A percentile compares a stretch with the other conserved stretches of the same genome.
Evolutionary conservation across 371 early-diverging fungal genomes (phyloP).

Genomic region (Circinella minor): DNA sequence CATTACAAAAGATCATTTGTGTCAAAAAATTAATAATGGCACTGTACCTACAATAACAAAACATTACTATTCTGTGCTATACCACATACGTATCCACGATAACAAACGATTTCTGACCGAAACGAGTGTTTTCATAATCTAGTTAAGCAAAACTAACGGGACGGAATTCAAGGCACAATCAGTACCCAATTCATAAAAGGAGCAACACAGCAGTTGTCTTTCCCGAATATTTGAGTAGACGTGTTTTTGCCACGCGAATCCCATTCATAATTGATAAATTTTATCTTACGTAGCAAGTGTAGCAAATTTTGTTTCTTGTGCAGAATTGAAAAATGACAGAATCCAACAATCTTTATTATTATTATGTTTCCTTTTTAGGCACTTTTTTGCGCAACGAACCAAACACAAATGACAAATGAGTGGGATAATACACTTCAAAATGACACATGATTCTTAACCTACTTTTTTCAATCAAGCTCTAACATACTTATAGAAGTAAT

Average conservation of each 20-base stretch:
- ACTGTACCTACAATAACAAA: no score
- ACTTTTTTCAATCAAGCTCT: conserved; percentile 24
- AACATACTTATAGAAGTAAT: conserved; percentile 23
- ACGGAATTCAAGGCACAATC: conserved; percentile 18
- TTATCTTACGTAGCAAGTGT: conserved; percentile 22
- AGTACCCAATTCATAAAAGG: not conserved
- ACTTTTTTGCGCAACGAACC: conserved; percentile 31
- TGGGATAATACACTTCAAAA: not conserved
- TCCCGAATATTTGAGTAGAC: conserved; percentile 30
- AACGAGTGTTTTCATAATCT: no score
- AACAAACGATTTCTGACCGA: no score
- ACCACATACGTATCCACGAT: no score
- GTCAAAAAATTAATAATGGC: no score
- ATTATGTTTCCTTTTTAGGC: conserved; percentile 52
- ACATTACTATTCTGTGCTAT: no score
- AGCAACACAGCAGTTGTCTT: conserved; percentile 15
- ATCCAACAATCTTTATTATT: conserved; percentile 32
- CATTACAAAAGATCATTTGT: no score
- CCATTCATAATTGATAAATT: not conserved
- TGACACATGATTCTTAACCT: conserved; percentile 19
- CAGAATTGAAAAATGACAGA: no score
- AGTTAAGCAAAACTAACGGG: not conserved
- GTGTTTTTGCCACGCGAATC: conserved; percentile 39
- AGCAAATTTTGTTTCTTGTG: conserved; percentile 34
- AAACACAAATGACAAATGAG: not conserved